These are phyloP conservation scores for Microcos paniculata DNA, from an alignment of 345 rosid genomes.

Conservation along the genomic window DNA sequence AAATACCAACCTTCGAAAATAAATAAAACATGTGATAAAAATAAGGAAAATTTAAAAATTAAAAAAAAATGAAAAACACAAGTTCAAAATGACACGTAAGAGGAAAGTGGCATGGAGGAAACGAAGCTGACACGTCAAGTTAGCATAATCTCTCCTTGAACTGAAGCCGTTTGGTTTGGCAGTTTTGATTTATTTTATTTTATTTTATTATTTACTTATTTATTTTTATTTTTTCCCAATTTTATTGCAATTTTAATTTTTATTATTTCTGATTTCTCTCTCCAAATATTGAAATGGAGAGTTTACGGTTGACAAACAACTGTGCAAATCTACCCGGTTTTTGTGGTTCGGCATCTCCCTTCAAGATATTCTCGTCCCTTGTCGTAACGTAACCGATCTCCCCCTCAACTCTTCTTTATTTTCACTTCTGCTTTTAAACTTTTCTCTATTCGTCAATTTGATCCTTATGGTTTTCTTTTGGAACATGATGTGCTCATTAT, in stretches of 20 bases:
- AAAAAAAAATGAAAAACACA: not conserved
- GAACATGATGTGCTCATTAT: not conserved
- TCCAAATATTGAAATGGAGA: not conserved
- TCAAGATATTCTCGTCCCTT: conserved; percentile 31
- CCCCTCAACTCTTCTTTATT: not conserved
- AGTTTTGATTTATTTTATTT: not conserved
- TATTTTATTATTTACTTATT: no score
- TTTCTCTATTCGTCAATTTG: not conserved
- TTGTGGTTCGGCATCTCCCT: conserved; percentile 26
- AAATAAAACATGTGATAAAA: not conserved
- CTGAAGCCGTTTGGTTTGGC: not conserved
- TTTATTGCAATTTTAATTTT: not conserved
- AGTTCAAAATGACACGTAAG: not conserved
- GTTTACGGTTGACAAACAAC: not conserved
- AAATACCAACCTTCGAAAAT: not conserved
- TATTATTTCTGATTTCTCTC: not conserved
- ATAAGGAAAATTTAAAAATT: not conserved
- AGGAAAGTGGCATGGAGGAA: not conserved
- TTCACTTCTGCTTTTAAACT: not conserved
- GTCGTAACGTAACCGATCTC: conserved; percentile 33
- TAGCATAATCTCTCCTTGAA: not conserved
- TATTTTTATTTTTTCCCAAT: not conserved
- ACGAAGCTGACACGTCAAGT: conserved; percentile 23
- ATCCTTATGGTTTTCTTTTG: not conserved
- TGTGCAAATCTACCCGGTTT: not conserved